Base-by-base conservation (phyloP, 2,329 filamentous ascomycete species). In the Botrytis galanthina region DNA sequence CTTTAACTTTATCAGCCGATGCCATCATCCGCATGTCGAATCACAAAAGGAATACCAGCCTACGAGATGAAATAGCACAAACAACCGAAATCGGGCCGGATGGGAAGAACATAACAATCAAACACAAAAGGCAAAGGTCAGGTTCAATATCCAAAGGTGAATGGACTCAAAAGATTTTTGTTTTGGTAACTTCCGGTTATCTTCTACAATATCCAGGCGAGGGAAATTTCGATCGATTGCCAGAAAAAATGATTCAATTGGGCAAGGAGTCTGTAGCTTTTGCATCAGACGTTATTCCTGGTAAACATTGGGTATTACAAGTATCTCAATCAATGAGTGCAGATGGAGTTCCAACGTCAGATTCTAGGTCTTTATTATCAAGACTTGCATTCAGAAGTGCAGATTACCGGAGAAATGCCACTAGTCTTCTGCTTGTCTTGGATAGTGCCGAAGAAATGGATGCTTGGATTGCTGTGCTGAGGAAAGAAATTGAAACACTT, bases 221-320 rank as follows among this genome's bases (percentile, higher is more conserved):
- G 44, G 93, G 93, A 3, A 83, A 88, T 4, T 92, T 89, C 78
- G 91, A 95, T 77, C 86, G 93, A 37, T 81, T 90, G 18, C 93
- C 93, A 0, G 93, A 96, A 81, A 93, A 91, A 81, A 85, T 92
- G 48, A 83, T 95, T 73, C 89, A 91, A 67, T 84, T 96, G 6
- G 88, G 89, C n/a, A 90, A 89, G 75, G 88, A 92, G 66, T 95
- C 93, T 4, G 92, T 92, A 18, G 93, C 92, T 8, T 95, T 94
- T 81, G 93, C 91, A 1, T 94, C 90, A 77, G 93, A 96, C 80
- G 85, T 92, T 22, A 93, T 95, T 72, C 92, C 92, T 4, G 93
- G 93, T 9, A 89, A 89, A 74, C 92, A 94, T 78, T 95, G 92
- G 89, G 93, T 95, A 9, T 82, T 95, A 22, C 92, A 94, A 77